Conservation (phyloP, 208 protist genomes). For the Angomonas ambiguus region DNA sequence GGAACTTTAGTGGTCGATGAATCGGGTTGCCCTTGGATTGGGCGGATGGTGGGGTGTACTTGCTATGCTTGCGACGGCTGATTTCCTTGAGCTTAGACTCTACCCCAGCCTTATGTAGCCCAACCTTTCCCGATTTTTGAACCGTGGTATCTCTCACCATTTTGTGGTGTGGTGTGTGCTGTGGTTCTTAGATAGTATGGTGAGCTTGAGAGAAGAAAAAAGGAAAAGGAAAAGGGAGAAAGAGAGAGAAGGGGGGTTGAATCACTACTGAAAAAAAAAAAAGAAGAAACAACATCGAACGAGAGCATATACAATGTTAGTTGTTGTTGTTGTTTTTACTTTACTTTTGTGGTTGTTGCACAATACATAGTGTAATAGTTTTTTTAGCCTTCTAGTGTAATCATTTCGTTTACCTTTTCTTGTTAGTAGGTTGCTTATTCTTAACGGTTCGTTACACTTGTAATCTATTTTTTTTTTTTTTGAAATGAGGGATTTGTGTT, state of each 20-base stretch:
- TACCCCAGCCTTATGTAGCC: conserved; percentile 36
- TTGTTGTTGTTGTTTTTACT: neutral
- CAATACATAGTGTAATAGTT: neutral
- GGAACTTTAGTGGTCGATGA: conserved; percentile 81
- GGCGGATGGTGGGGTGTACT: conserved; percentile 68
- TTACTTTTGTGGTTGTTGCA: neutral
- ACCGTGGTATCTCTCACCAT: conserved; percentile 68
- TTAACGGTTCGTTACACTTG: neutral
- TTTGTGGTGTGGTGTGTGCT: neutral
- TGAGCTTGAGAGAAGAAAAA: neutral
- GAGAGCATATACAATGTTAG: neutral
- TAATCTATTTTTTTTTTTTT: conserved; percentile 7
- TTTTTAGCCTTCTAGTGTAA: neutral
- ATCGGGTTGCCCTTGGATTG: conserved; percentile 81
- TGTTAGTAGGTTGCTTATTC: conserved; percentile 5
- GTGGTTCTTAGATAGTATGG: neutral
- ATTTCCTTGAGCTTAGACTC: conserved; percentile 47
- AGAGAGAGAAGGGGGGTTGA: neutral
- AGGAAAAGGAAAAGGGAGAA: neutral
- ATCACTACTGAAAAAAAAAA: neutral
- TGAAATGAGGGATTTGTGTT: no score
- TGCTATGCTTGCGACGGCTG: conserved; percentile 79
- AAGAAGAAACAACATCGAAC: conserved; percentile 1
- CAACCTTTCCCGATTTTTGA: conserved; percentile 37
- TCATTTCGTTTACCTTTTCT: neutral